Base-by-base conservation (phyloP, 257 asterid species). In the Paulownia fortunei region DNA sequence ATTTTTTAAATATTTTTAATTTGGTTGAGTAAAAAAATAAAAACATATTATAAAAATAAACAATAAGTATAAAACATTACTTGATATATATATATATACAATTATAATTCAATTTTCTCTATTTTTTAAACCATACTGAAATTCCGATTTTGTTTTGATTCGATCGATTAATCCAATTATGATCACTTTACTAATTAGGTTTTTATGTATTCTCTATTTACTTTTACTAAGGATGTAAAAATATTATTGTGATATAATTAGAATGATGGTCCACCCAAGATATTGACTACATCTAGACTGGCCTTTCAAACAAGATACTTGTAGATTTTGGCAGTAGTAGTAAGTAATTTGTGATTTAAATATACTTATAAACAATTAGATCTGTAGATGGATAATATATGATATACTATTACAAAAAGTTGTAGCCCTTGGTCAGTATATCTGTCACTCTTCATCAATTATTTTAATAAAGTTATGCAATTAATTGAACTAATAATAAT, bases 251-350 rank as follows among this genome's bases (percentile, higher is more conserved):
- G 62, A 63, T 8, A 5, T 63, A n/a, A 32, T 34, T 37, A 39
- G 21, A 30, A 71, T 67, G 49, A 62, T 18, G 74, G 19, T 56
- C 69, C 72, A 58, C 5, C 70, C 83, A 76, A 74, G 84, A 71
- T 4, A 73, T 76, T 81, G 89, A 81, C 84, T 61, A 58, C 42
- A 67, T 47, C 63, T 76, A 78, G 74, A 52, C 84, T 75, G 36
- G 32, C 44, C 81, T 86, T 87, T 87, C 84, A 69, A 24, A 42
- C 42, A 80, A 84, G 86, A 87, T 87, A 68, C 66, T 49, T 21
- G 26, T 55, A 77, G 82, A 86, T 83, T 68, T 80, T 80, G 75
- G 78, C 61, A 30, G 49, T 58, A 37, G 8, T 63, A 58, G 62
- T 64, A 77, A 71, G 62, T 44, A 64, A 83, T 32, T 69, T 60